Evolutionary conservation across 495 filamentous ascomycete genomes (phyloP), one percentile per base, ranked within the genome.

Genomic region (Neurospora discreta): DNA sequence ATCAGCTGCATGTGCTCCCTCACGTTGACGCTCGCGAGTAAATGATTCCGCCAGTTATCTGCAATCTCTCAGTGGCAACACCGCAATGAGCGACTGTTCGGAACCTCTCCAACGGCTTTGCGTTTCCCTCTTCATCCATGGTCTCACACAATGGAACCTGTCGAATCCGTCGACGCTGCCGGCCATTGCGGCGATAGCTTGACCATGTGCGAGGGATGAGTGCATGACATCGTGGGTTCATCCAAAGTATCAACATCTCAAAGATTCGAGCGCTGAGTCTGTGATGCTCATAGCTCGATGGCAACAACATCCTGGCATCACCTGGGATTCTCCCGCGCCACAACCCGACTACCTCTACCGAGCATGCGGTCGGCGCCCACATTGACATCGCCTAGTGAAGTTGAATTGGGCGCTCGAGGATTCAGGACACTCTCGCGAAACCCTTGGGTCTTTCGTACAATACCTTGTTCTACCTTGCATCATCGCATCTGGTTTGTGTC

Each of bases 191-290:
- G 68, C 0, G 79, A 81, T 46, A 78, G 84, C 46, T 69, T 71
- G 15, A 78, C 74, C 20, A 82, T 83, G 41, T 89, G 87, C 71
- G 79, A 85, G 16, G 73, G 73, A 87, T 87, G 81, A 82, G 86
- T 58, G 84, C 81, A 3, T 86, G 82, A 81, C 79, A 86, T 71
- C 85, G 80, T 82, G 71, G 70, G 80, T 75, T 38, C 26, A 38
- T 38, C 8, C 4, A 7, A 4, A 38, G 4, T 5, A 38, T 38
- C 6, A 38, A 7, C 3, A 38, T 38, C 36, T 38, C 6, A 26
- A 30, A 23, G 33, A 26, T 13, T 3, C 6, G 13, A 5, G 20
- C n/a, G 39, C 44, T 44, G 39, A 70, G 68, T 30, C 70, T 65
- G 70, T 60, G 8, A 46, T 72, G 42, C 71, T 71, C 41, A 81